Conservation (phyloP, 495 filamentous ascomycete species). For the Durotheca rogersii region DNA sequence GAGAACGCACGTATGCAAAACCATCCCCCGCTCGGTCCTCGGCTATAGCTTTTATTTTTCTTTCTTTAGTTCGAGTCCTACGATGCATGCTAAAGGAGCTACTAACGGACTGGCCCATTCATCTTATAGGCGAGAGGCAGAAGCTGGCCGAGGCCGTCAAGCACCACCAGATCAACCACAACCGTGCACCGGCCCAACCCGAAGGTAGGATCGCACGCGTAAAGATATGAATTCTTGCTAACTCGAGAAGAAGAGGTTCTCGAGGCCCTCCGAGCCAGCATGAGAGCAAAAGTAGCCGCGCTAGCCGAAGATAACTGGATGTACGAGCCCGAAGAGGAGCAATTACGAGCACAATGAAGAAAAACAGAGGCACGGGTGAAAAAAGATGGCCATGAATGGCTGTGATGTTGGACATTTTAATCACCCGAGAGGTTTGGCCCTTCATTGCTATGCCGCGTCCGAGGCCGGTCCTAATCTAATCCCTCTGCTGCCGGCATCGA, state of each 20-base stretch:
- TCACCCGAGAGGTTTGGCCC: too few species aligned
- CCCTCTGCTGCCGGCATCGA: slow-evolving; percentile 53
- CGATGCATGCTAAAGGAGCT: too few species aligned
- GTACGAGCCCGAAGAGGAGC: slow-evolving; percentile 74
- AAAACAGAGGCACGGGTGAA: too few species aligned
- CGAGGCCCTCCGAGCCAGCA: slow-evolving; percentile 68
- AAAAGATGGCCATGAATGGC: slow-evolving; percentile 3
- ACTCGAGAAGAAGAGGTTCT: slow-evolving; percentile 59
- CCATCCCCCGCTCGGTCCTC: not conserved
- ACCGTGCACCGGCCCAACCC: slow-evolving; percentile 63
- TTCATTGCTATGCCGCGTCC: not conserved
- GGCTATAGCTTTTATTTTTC: too few species aligned
- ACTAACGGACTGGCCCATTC: slow-evolving; percentile 1
- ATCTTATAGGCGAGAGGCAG: slow-evolving; percentile 46
- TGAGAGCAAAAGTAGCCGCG: slow-evolving; percentile 68
- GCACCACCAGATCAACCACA: slow-evolving; percentile 61
- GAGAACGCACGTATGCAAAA: slow-evolving; percentile 43
- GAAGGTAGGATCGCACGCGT: slow-evolving; percentile 54
- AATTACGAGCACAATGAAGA: slow-evolving; percentile 37
- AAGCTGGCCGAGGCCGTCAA: slow-evolving; percentile 55
- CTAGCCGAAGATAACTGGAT: slow-evolving; percentile 89
- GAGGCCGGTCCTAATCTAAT: slow-evolving; percentile 44
- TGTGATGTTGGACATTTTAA: not conserved
- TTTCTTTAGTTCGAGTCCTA: too few species aligned
- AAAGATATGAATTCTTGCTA: slow-evolving; percentile 2